Base-by-base conservation (phyloP, 2,329 filamentous ascomycete genomes). In the Parafenestella ontariensis region DNA sequence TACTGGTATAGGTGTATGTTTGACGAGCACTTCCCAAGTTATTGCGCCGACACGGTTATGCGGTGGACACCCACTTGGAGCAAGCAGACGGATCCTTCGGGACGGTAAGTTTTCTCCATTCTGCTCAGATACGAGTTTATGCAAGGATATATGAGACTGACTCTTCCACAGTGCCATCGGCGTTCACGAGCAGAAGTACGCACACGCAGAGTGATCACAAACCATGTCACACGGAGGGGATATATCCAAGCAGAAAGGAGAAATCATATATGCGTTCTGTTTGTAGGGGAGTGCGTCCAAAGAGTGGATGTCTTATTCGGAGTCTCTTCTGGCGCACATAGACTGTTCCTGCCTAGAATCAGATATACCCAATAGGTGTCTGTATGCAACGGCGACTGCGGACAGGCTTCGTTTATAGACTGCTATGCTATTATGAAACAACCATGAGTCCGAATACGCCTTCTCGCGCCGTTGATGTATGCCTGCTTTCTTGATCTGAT, bases 1-100 rank as follows among this genome's bases (percentile, higher is more conserved):
- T 93, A 87, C 84, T 99, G 95, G 95, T 99, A 99, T 82, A 89
- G 95, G 70, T 85, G 82, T 76, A 98, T 99, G 94, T 99, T 98
- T 76, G 95, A 99, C 77, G 94, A 99, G 84, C 94, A 96, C 79
- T 99, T 98, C 86, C 95, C 95, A 42, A 85, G 88, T 52, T 89
- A 89, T 72, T 98, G 94, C 75, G 96, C 95, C 8, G 88, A 86
- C 55, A 99, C 95, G 7, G 95, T 99, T 49, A 90, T 91, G 90
- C 85, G 95, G 72, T 99, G 95, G 96, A 92, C 91, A 52, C 95
- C 95, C 24, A 99, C 91, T 33, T 99, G 95, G 95, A 96, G 91
- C 52, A 90, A 96, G 77, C 92, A 97, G 85, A 91, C 87, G 23
- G 95, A 99, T 77, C 95, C 95, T 57, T 96, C 91, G 78, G 96